Evolutionary conservation across 106 monocot species (phyloP).

Genomic region (Iris macrosiphon): DNA sequence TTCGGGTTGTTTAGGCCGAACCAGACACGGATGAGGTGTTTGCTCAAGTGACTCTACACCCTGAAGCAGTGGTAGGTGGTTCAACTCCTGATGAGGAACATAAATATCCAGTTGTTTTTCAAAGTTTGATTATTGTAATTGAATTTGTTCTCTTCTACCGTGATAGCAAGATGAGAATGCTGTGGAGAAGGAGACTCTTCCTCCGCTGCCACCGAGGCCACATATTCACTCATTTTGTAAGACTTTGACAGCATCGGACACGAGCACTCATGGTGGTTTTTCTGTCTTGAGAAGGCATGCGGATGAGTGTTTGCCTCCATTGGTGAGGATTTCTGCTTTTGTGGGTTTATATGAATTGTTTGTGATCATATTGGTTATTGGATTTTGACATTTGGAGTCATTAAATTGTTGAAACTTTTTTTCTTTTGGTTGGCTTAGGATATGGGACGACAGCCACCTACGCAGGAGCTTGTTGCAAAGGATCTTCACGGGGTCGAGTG

Average conservation of each 20-base stretch:
- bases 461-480: slow-evolving; percentile 20
- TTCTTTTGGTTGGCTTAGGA: slow-evolving; percentile 5
- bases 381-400: neutral
- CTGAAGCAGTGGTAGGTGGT: slow-evolving; percentile 39
- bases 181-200: slow-evolving; percentile 41
- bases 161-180: slow-evolving; percentile 52
- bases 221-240: slow-evolving; percentile 77
- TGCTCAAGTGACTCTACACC: slow-evolving; percentile 70
- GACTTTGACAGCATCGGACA: slow-evolving; percentile 85
- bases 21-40: slow-evolving; percentile 70
- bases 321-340: slow-evolving; percentile 18
- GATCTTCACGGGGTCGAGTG: slow-evolving; percentile 23
- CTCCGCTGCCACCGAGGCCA: slow-evolving; percentile 30
- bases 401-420: neutral
- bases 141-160: neutral
- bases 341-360: neutral
- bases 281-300: slow-evolving; percentile 50
- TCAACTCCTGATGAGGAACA: no score
- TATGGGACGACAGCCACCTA: slow-evolving; percentile 11
- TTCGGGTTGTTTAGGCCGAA: slow-evolving; percentile 28
- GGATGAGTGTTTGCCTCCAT: slow-evolving; percentile 49
- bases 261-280: slow-evolving; percentile 81
- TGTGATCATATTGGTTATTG: neutral
- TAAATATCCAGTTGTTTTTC: no score
- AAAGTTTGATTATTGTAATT: neutral